Conservation (phyloP, 2,329 filamentous ascomycete genomes). For the Pseudocercospora fuligena region DNA sequence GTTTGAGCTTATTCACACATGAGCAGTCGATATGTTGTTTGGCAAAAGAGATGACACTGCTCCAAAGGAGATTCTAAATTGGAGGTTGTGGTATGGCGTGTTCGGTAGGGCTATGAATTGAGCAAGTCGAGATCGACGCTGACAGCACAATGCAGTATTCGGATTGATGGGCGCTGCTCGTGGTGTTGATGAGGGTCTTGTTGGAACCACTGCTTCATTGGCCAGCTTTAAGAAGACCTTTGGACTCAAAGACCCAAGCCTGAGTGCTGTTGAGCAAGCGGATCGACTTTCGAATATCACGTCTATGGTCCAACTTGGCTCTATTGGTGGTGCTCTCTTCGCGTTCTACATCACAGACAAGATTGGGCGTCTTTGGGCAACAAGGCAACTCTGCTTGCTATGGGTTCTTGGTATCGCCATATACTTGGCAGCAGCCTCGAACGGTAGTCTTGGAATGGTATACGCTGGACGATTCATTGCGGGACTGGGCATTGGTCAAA, state of each 20-base stretch:
- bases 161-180: conserved; percentile 73
- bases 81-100: conserved; percentile 78
- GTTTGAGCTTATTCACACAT: conserved; percentile 16
- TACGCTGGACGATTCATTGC: conserved; percentile 49
- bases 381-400: conserved; percentile 34
- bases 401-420: conserved; percentile 39
- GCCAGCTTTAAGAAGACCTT: conserved; percentile 66
- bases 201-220: conserved; percentile 62
- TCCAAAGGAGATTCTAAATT: conserved; percentile 74
- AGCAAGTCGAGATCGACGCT: neutral
- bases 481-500: conserved; percentile 55
- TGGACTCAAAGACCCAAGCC: conserved; percentile 59
- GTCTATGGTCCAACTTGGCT: conserved; percentile 81
- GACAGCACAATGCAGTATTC: conserved; percentile 32
- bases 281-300: conserved; percentile 69
- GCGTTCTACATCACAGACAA: conserved; percentile 45
- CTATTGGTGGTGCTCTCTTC: conserved; percentile 71
- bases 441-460: conserved; percentile 41
- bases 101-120: conserved; percentile 43
- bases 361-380: conserved; percentile 40
- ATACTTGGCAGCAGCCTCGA: conserved; percentile 54
- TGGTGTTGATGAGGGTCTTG: conserved; percentile 80
- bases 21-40: conserved; percentile 34
- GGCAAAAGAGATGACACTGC: conserved; percentile 54
- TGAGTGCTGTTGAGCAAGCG: conserved; percentile 62